Percentiles rank a stretch among this genome's conserved stretches.
phyloP scores from a whole-genome alignment of 345 rosid genomes.

The Boechera divaricarpa region DNA sequence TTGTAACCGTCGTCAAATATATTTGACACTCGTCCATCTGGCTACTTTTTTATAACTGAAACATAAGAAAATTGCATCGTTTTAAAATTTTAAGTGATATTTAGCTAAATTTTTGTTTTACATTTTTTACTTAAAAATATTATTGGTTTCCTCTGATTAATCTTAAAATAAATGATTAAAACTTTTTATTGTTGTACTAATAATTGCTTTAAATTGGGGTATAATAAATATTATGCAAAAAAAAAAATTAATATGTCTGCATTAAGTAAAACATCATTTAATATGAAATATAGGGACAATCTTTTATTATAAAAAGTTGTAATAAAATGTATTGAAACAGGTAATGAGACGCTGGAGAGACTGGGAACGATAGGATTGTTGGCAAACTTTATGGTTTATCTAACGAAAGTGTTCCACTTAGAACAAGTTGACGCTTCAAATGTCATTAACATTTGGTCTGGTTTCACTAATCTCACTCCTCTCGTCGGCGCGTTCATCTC shows the following conservation, averaged over 20 bases:
- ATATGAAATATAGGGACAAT: no score
- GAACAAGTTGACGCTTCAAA: conserved; percentile 62
- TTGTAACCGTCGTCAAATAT: conserved; percentile 35
- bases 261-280: no score
- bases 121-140: no score
- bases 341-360: conserved; percentile 82
- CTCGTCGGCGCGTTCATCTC: conserved; percentile 72
- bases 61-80: not conserved
- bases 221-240: no score
- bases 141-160: no score
- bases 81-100: not conserved
- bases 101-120: not conserved
- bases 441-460: conserved; percentile 68
- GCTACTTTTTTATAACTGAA: not conserved
- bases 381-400: conserved; percentile 69
- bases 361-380: conserved; percentile 65
- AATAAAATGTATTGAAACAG: conserved; percentile 37
- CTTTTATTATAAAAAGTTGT: no score
- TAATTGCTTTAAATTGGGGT: not conserved
- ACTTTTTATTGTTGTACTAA: not conserved
- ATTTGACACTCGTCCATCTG: conserved; percentile 24
- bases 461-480: conserved; percentile 65
- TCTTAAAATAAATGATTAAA: no score
- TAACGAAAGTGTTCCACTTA: conserved; percentile 60
- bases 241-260: no score